These are phyloP conservation scores for Bipolaris cookei DNA, from an alignment of 2,329 filamentous ascomycete species.

Conservation along the genomic window DNA sequence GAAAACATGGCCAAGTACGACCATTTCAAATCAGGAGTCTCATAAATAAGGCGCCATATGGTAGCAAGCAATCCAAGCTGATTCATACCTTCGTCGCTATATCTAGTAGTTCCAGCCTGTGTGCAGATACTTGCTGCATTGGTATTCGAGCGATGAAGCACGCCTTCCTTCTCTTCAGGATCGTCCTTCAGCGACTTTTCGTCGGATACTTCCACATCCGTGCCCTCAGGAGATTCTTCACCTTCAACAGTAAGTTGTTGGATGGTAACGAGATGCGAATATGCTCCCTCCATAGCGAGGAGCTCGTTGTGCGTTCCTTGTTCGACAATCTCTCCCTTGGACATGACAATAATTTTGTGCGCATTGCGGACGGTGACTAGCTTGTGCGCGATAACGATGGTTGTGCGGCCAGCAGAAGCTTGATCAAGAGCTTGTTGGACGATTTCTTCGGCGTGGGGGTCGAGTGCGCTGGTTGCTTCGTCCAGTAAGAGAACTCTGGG, in stretches of 20 bases:
- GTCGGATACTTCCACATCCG: background rate
- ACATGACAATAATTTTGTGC: slow-evolving; percentile 69
- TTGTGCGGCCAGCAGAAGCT: slow-evolving; percentile 82
- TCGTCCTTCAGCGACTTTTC: background rate
- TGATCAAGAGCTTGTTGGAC: slow-evolving; percentile 90
- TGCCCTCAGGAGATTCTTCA: background rate
- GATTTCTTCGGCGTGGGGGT: slow-evolving; percentile 91
- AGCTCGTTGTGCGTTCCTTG: slow-evolving; percentile 61
- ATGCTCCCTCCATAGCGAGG: slow-evolving; percentile 7
- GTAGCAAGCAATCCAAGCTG: slow-evolving; percentile 10
- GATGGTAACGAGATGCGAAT: slow-evolving; percentile 16
- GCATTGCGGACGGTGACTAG: slow-evolving; percentile 74
- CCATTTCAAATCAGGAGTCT: slow-evolving; percentile 13
- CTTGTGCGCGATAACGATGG: slow-evolving; percentile 91
- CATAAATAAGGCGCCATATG: slow-evolving; percentile 10
- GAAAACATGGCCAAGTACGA: slow-evolving; percentile 11
- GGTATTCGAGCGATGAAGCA: background rate
- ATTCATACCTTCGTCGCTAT: slow-evolving; percentile 5
- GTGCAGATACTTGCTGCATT: background rate
- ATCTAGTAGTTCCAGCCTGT: background rate
- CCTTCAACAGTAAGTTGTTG: slow-evolving; percentile 15
- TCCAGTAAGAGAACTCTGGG: slow-evolving; percentile 91
- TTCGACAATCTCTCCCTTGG: slow-evolving; percentile 71
- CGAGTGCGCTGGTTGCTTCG: slow-evolving; percentile 90
- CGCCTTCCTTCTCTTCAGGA: background rate